These are phyloP conservation scores for Salix viminalis DNA, from an alignment of 345 rosid genomes.

Conservation along the genomic window DNA sequence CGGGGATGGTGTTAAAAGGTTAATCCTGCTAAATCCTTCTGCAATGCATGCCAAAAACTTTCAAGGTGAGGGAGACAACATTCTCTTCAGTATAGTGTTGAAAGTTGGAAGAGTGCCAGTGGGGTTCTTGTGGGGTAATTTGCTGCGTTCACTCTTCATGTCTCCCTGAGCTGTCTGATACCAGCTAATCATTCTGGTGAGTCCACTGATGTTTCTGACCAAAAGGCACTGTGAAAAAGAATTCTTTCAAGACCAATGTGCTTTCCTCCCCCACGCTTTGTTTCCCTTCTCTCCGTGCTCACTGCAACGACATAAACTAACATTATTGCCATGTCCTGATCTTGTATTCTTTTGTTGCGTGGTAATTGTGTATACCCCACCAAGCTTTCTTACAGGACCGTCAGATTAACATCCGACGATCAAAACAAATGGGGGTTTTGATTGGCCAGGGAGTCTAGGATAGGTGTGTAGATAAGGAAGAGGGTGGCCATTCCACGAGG, in stretches of 20 bases:
- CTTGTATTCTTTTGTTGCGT: slow-evolving; percentile 13
- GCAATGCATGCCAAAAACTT: slow-evolving; percentile 6
- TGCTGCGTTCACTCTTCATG: slow-evolving; percentile 38
- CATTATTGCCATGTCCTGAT: slow-evolving; percentile 12
- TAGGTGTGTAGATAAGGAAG: neutral
- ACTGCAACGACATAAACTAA: neutral
- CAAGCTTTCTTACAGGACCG: slow-evolving; percentile 1
- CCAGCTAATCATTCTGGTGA: slow-evolving; percentile 36
- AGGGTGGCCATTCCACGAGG: slow-evolving; percentile 9
- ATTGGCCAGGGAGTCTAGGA: neutral
- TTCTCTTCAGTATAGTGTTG: slow-evolving; percentile 19
- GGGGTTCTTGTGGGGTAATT: slow-evolving; percentile 35
- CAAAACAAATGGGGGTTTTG: neutral
- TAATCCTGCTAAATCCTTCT: slow-evolving; percentile 15
- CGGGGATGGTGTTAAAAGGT: slow-evolving; percentile 7
- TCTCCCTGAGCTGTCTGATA: slow-evolving; percentile 35
- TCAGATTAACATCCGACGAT: slow-evolving; percentile 19
- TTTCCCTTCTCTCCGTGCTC: slow-evolving; percentile 1
- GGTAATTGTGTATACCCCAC: neutral
- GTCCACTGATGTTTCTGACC: slow-evolving; percentile 24
- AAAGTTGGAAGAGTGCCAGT: slow-evolving; percentile 27
- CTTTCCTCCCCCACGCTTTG: neutral
- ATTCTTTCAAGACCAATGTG: slow-evolving; percentile 2
- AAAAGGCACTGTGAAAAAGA: slow-evolving; percentile 13
- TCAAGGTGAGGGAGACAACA: slow-evolving; percentile 18